phyloP scores from a whole-genome alignment of 768 basidiomycete species.

The Candolleomyces aberdarensis region DNA sequence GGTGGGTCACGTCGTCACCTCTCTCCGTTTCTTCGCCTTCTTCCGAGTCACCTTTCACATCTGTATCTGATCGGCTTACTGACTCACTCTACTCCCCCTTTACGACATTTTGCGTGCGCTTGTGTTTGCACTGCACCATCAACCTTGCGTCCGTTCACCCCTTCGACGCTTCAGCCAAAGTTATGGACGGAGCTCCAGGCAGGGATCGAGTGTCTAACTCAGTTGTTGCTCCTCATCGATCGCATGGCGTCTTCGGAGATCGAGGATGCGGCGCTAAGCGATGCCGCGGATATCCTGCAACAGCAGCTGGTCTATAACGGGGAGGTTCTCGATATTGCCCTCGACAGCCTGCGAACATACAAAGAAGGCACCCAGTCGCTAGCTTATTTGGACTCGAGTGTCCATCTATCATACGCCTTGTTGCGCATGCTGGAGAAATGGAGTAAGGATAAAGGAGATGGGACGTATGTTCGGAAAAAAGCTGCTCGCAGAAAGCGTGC shows the following conservation, averaged over 20 bases:
- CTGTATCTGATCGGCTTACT: too few species aligned
- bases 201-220: conserved; percentile 90
- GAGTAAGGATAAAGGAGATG: conserved; percentile 66
- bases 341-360: conserved; percentile 75
- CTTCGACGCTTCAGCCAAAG: conserved; percentile 61
- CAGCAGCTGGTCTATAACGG: conserved; percentile 95
- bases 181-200: conserved; percentile 93
- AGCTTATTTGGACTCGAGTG: conserved; percentile 83
- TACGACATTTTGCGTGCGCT: too few species aligned
- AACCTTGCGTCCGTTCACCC: not conserved
- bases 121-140: not conserved
- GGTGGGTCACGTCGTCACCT: conserved; percentile 40
- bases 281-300: conserved; percentile 79
- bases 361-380: conserved; percentile 75
- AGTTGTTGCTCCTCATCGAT: conserved; percentile 87
- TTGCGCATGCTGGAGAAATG: conserved; percentile 88
- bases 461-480: conserved; percentile 76
- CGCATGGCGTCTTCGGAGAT: conserved; percentile 61
- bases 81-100: too few species aligned
- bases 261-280: conserved; percentile 49
- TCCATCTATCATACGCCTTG: conserved; percentile 82
- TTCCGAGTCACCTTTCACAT: conserved; percentile 1
- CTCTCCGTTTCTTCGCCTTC: conserved; percentile 8
- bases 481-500: conserved; percentile 48
- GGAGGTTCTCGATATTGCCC: conserved; percentile 85